Evolutionary conservation across 805 yeast species (phyloP), one percentile per base, ranked within the genome.

Genomic region (Saturnispora sanitii): DNA sequence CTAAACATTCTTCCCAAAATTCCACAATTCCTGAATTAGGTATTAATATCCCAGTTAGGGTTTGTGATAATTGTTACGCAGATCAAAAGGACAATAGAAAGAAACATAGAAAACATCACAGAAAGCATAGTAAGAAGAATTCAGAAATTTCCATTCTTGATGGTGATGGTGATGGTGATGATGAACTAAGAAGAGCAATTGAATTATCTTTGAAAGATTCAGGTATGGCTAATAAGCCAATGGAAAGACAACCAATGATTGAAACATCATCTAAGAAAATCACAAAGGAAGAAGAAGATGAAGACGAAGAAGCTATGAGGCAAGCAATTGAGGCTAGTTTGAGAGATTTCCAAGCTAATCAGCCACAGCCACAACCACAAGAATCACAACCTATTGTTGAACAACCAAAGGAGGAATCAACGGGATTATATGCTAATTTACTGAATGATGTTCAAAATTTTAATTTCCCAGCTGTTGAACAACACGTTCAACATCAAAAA

Each of bases 301-400:
- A 82, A 16, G 83, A 80, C 15, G 95, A 87, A 53, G 90, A 81
- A 29, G 95, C 86, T 28, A 73, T 90, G 77, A 83, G 78, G 56
- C 94, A 92, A 1, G 98, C 97, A 0, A 90, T 92, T 43, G 95
- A 82, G 13, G 95, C 95, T 1, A 85, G 95, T 58, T 67, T 92
- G 46, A 70, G 70, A 40, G 96, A 88, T 44, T 68, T 82, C 55
- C 74, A 81, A 48, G 56, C 41, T 9, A 44, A 42, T 36, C 44
- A 41, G 2, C 23, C 9, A 11, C 8, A 16, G 1, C 8, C 18
- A 12, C 30, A 28, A 2, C 28, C 28, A 15, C 39, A 51, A 31
- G 42, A 48, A 30, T 42, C 44, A 36, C 51, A 47, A 17, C 21
- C 7, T 1, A 23, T 32, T 13, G n/a, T n/a, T n/a, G n/a, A n/a